Evolutionary conservation across 257 asterid species (phyloP), one percentile per base, ranked within the genome.

Genomic region (Mitragyna speciosa): DNA sequence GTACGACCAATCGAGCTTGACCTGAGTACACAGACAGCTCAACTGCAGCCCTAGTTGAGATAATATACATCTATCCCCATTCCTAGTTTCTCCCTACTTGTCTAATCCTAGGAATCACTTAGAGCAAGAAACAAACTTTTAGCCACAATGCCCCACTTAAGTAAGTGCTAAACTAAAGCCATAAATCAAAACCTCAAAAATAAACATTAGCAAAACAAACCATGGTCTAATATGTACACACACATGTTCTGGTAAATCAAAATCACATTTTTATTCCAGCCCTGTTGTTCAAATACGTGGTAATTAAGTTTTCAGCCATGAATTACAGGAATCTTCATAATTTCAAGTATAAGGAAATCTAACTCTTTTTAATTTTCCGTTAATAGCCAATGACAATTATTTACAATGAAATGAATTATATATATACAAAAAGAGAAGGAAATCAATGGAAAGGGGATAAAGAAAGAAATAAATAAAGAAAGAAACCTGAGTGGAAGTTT

Each of bases 401-500:
- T 51, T 51, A 51, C 3, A 51, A 51, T 4, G 14, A 51, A 51
- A 51, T 51, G 58, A 51, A 16, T 51, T 14, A 19, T 51, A 16
- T n/a, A n/a, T n/a, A n/a, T n/a, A n/a, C n/a, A 15, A 51, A 51
- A 15, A 0, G 5, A 51, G 15, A 4, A 51, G 5, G 20, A 51
- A 51, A 4, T 51, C 3, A 51, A 14, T 51, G 0, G 15, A 15
- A 51, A 17, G 63, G 63, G 63, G 63, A n/a, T 54, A 10, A 54
- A 19, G 12, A 49, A 49, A 9, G 28, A 22, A 22, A 19, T 0
- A 49, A 49, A 9, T 12, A 22, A 22, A 58, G 51, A 56, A 71
- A 11, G 75, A 28, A 80, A 93, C 98, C 98, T 91, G 95, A 73
- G 58, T 22, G 81, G 83, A 88, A 78, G 81, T 31, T 72, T 59